Percentiles rank a stretch among this genome's conserved stretches.
phyloP scores from a whole-genome alignment of 2,329 filamentous ascomycete species.

The Neocucurbitaria cava region DNA sequence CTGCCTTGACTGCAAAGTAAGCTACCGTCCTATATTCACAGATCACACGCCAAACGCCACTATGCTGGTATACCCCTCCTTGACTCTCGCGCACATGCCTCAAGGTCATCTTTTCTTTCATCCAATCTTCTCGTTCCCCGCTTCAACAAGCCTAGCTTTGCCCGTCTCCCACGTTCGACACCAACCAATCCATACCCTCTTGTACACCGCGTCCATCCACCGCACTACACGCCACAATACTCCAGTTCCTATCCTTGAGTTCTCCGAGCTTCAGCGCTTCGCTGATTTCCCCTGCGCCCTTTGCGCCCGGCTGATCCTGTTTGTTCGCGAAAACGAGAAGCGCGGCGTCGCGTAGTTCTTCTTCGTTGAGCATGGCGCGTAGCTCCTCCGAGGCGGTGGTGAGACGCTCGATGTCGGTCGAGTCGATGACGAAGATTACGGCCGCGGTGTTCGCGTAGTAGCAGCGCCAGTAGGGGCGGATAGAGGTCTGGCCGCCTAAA shows the following conservation, averaged over 20 bases:
- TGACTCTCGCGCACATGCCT: conserved; percentile 3
- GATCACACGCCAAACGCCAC: conserved; percentile 25
- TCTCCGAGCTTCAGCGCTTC: conserved; percentile 90
- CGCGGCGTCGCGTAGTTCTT: conserved; percentile 91
- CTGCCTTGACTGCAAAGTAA: not conserved
- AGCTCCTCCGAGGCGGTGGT: conserved; percentile 93
- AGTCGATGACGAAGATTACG: conserved; percentile 98
- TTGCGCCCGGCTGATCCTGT: conserved; percentile 96
- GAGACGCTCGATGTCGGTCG: conserved; percentile 94
- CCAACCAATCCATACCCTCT: conserved; percentile 99
- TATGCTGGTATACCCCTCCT: conserved; percentile 27
- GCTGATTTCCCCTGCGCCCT: conserved; percentile 95
- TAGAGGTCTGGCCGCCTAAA: conserved; percentile 96
- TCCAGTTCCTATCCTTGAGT: conserved; percentile 97
- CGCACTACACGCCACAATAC: conserved; percentile 95
- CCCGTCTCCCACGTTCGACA: conserved; percentile 62
- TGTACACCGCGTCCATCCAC: conserved; percentile 94
- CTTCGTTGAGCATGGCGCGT: conserved; percentile 93
- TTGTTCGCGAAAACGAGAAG: conserved; percentile 98
- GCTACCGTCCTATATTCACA: conserved; percentile 8
- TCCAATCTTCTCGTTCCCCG: conserved; percentile 1
- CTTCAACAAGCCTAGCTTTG: conserved; percentile 7
- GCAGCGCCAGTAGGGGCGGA: conserved; percentile 98
- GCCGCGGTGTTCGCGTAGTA: conserved; percentile 99
- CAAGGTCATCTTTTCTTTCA: conserved; percentile 10